A percentile compares a stretch with the other conserved stretches of the same genome.
Conservation (phyloP, 306 rosid genomes). For the Castanopsis chinensis region DNA sequence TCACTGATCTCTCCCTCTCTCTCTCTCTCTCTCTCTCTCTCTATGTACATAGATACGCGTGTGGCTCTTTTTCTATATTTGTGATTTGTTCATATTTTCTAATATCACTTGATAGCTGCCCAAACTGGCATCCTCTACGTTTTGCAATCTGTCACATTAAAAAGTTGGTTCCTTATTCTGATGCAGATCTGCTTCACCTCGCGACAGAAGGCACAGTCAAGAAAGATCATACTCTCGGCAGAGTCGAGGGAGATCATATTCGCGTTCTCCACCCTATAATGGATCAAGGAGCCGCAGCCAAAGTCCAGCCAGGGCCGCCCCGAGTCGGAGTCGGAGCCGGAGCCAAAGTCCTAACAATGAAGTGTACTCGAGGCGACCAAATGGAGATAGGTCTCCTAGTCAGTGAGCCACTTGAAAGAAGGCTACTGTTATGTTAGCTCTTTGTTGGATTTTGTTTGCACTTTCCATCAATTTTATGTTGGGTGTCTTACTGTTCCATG, state of each 20-base stretch:
- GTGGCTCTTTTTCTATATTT: background rate
- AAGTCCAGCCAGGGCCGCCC: constrained; percentile 57
- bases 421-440: constrained; percentile 9
- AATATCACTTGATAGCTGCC: too few species aligned
- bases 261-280: constrained; percentile 64
- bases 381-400: constrained; percentile 63
- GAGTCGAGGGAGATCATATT: constrained; percentile 53
- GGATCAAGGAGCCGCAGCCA: constrained; percentile 71
- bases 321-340: constrained; percentile 48
- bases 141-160: too few species aligned
- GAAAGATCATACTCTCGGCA: constrained; percentile 60
- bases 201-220: constrained; percentile 58
- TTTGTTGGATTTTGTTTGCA: constrained; percentile 23
- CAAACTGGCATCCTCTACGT: too few species aligned
- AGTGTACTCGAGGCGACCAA: constrained; percentile 44
- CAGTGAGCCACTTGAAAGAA: constrained; percentile 33
- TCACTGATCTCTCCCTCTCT: background rate
- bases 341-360: constrained; percentile 35
- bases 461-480: background rate
- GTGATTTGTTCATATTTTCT: background rate
- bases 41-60: too few species aligned
- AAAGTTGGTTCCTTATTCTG: constrained; percentile 3
- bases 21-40: background rate
- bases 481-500: background rate
- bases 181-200: constrained; percentile 73